Conservation (phyloP, 106 monocot species). For the Narthecium ossifragum region DNA sequence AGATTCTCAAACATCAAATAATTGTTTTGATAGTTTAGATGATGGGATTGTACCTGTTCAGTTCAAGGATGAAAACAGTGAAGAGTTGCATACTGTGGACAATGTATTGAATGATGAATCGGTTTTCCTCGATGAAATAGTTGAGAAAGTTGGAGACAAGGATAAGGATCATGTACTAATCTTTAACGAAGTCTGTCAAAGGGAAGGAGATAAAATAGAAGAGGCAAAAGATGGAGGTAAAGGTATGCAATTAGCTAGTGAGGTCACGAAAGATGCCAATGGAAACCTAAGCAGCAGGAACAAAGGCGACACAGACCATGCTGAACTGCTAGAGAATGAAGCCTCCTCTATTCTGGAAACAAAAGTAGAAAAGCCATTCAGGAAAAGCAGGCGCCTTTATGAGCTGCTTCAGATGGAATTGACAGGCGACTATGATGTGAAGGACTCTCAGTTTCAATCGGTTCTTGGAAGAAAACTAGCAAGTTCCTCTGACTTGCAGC, state of each 20-base stretch:
- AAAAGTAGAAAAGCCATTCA: constrained; percentile 10
- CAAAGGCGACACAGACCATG: not conserved
- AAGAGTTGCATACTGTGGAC: not conserved
- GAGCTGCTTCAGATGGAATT: constrained; percentile 92
- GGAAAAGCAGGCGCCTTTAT: constrained; percentile 70
- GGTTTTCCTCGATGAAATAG: constrained; percentile 16
- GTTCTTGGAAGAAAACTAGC: constrained; percentile 12
- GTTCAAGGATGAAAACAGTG: not conserved
- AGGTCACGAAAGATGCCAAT: not conserved
- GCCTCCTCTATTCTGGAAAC: not conserved
- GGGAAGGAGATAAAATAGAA: too few species aligned
- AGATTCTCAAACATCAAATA: constrained; percentile 11
- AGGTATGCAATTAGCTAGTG: constrained; percentile 5
- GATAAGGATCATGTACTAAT: not conserved
- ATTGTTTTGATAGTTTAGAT: constrained; percentile 8
- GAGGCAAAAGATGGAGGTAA: constrained; percentile 14
- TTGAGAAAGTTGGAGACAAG: not conserved
- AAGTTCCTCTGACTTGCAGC: constrained; percentile 16
- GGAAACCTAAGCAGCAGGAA: not conserved
- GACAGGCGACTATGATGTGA: constrained; percentile 36
- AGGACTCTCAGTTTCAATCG: constrained; percentile 14
- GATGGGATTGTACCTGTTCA: constrained; percentile 6
- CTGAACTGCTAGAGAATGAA: not conserved
- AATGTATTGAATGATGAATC: constrained; percentile 8
- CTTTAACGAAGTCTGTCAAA: too few species aligned